A percentile compares a stretch with the other conserved stretches of the same genome.
Conservation (phyloP, 345 rosid species). For the Garcia nutans region DNA sequence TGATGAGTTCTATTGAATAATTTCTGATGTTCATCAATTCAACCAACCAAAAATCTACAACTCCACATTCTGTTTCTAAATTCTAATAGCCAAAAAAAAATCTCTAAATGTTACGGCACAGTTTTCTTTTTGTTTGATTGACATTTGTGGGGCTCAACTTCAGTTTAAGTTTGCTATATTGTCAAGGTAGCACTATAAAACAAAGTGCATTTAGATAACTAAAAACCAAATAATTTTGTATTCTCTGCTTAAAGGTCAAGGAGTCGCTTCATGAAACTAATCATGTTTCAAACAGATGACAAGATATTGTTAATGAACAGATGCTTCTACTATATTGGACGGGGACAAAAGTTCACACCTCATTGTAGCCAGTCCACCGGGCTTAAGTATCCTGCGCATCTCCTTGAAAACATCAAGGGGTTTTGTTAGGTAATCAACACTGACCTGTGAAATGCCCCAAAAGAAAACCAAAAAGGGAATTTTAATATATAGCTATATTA, state of each 20-base stretch:
- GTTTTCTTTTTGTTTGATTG: neutral
- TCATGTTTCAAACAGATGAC: neutral
- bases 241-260: neutral
- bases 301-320: neutral
- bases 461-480: neutral
- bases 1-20: neutral
- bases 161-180: neutral
- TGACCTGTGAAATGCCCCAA: conserved; percentile 51
- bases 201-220: neutral
- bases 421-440: conserved; percentile 83
- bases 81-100: neutral
- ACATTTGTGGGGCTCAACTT: neutral
- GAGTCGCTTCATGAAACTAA: neutral
- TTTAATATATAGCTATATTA: no score
- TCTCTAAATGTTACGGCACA: neutral
- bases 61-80: neutral
- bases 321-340: neutral
- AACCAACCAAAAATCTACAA: neutral
- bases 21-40: neutral
- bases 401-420: conserved; percentile 82
- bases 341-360: conserved; percentile 45
- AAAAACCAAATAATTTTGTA: neutral
- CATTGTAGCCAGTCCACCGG: conserved; percentile 76
- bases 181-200: neutral
- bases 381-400: conserved; percentile 75